phyloP scores from a whole-genome alignment of 495 filamentous ascomycete genomes.

The Aspergillus saccharolyticus region DNA sequence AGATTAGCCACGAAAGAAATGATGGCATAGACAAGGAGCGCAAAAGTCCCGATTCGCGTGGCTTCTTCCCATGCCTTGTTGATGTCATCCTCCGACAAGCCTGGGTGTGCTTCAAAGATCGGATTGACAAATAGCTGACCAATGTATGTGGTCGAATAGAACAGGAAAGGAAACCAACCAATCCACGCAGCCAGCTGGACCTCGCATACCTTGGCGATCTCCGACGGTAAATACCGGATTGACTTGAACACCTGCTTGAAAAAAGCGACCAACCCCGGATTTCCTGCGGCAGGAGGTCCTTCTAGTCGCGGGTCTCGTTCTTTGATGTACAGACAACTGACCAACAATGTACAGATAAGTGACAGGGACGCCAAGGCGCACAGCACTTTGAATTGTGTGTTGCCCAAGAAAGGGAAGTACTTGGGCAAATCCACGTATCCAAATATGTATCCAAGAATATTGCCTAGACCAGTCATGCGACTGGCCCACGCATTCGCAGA shows the following conservation, averaged over 20 bases:
- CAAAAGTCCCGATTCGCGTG: slow-evolving; percentile 77
- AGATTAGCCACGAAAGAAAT: slow-evolving; percentile 74
- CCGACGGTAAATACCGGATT: slow-evolving; percentile 67
- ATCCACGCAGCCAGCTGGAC: slow-evolving; percentile 91
- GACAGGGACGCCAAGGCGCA: slow-evolving; percentile 73
- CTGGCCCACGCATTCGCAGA: slow-evolving; percentile 84
- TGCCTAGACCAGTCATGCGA: slow-evolving; percentile 73
- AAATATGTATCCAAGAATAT: slow-evolving; percentile 78
- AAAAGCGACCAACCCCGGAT: slow-evolving; percentile 66
- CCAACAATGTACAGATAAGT: slow-evolving; percentile 57
- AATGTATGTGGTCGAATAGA: slow-evolving; percentile 88
- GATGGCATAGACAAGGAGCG: slow-evolving; percentile 80
- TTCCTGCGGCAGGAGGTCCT: slow-evolving; percentile 49
- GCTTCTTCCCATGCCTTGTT: slow-evolving; percentile 74
- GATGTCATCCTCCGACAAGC: slow-evolving; percentile 69
- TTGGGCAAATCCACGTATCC: slow-evolving; percentile 74
- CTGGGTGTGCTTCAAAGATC: slow-evolving; percentile 64
- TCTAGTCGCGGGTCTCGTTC: slow-evolving; percentile 79
- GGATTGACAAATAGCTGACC: slow-evolving; percentile 86
- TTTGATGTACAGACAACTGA: slow-evolving; percentile 59
- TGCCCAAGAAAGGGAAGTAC: slow-evolving; percentile 67
- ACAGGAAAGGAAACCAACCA: slow-evolving; percentile 92
- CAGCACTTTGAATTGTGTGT: slow-evolving; percentile 84
- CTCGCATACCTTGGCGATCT: slow-evolving; percentile 76
- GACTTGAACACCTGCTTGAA: slow-evolving; percentile 73